These are phyloP conservation scores for Glebionis coronaria DNA, from an alignment of 129 eudicot genomes.

Conservation along the genomic window DNA sequence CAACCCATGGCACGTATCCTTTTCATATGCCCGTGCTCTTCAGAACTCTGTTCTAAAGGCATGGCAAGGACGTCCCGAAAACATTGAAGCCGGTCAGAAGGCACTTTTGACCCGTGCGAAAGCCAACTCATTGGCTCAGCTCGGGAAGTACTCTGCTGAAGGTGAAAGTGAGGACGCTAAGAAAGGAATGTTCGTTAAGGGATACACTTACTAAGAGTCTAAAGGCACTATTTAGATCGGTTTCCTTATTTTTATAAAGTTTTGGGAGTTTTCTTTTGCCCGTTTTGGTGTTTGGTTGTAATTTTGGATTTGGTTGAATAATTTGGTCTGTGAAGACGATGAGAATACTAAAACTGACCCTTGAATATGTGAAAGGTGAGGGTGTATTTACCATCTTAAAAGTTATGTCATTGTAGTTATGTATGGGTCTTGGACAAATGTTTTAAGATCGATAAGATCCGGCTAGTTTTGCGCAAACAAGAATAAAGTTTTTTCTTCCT, in stretches of 20 bases:
- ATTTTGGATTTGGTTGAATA: slow-evolving; percentile 36
- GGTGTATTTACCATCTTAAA: slow-evolving; percentile 16
- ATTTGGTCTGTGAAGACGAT: slow-evolving; percentile 26
- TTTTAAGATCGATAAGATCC: slow-evolving; percentile 9
- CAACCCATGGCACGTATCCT: slow-evolving; percentile 91
- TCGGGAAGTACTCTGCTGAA: slow-evolving; percentile 82
- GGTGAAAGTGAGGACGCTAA: slow-evolving; percentile 87
- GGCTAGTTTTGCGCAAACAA: slow-evolving; percentile 18
- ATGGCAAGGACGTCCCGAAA: slow-evolving; percentile 88
- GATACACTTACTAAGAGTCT: slow-evolving; percentile 65
- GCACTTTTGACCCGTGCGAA: slow-evolving; percentile 82
- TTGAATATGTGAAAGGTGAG: slow-evolving; percentile 25
- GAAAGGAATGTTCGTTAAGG: slow-evolving; percentile 90
- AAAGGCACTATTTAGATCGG: neutral
- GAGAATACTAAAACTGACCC: slow-evolving; percentile 20
- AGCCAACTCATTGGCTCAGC: slow-evolving; percentile 92
- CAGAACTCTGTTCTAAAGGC: slow-evolving; percentile 85
- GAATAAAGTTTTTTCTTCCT: neutral
- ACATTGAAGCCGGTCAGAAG: slow-evolving; percentile 71
- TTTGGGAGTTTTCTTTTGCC: slow-evolving; percentile 10
- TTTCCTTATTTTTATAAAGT: neutral
- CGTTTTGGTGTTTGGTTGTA: slow-evolving; percentile 21
- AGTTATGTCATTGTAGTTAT: slow-evolving; percentile 14
- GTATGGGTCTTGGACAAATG: neutral
- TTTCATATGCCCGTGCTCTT: slow-evolving; percentile 89